A percentile compares a stretch with the other conserved stretches of the same genome.
phyloP scores from a whole-genome alignment of 2,329 filamentous ascomycete genomes.

The Fusarium sororula region DNA sequence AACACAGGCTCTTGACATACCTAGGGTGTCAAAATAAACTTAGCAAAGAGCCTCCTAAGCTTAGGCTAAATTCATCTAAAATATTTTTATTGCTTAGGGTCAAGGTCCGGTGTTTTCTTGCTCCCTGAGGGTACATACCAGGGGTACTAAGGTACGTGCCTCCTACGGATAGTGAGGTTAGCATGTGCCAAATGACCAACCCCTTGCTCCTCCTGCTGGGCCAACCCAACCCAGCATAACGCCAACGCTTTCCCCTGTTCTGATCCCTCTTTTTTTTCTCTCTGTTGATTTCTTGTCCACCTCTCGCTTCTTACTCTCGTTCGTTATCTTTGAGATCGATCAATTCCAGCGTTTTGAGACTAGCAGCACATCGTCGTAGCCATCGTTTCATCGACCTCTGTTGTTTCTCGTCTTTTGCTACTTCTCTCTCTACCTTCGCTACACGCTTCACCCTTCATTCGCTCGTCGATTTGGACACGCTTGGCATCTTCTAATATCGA shows the following conservation, averaged over 20 bases:
- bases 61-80: no score
- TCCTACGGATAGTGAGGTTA: neutral
- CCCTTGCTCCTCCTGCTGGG: conserved; percentile 29
- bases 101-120: no score
- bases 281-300: conserved; percentile 25
- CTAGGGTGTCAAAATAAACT: no score
- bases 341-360: conserved; percentile 13
- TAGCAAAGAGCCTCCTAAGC: no score
- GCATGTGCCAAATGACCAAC: conserved; percentile 11
- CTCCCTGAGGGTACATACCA: conserved; percentile 5
- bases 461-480: conserved; percentile 11
- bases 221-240: conserved; percentile 33
- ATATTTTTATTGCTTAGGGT: no score
- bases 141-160: no score
- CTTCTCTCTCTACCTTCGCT: conserved; percentile 25
- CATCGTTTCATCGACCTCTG: conserved; percentile 13
- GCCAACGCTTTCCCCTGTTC: conserved; percentile 33
- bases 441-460: conserved; percentile 7
- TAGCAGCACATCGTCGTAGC: conserved; percentile 2
- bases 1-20: no score
- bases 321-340: conserved; percentile 15
- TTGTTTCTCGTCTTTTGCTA: conserved; percentile 26
- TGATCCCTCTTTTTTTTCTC: conserved; percentile 16
- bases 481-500: conserved; percentile 8
- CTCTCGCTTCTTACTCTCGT: conserved; percentile 19